These are phyloP conservation scores for Schizosaccharomyces cryophilus DNA, from an alignment of 805 yeast species.

Conservation along the genomic window DNA sequence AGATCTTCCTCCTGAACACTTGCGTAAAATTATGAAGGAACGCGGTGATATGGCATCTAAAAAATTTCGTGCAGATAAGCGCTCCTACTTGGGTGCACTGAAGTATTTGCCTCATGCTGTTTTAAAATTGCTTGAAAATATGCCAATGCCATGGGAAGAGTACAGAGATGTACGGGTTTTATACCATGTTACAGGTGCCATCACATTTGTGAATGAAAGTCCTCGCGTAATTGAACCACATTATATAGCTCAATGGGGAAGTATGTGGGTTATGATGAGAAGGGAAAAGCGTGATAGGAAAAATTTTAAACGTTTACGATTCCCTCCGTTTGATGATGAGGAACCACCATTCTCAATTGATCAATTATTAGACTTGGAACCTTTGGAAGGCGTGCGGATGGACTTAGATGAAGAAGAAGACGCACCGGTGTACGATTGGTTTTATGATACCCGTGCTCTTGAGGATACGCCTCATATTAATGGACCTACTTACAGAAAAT, in stretches of 20 bases:
- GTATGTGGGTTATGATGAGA: conserved; percentile 81
- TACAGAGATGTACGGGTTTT: conserved; percentile 63
- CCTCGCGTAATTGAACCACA: conserved; percentile 85
- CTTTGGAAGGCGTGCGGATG: conserved; percentile 43
- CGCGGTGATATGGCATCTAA: conserved; percentile 69
- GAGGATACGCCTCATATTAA: conserved; percentile 31
- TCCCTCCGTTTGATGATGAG: conserved; percentile 94
- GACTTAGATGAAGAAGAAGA: conserved; percentile 45
- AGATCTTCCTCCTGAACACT: conserved; percentile 84
- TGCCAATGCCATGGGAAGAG: conserved; percentile 98
- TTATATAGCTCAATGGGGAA: conserved; percentile 85
- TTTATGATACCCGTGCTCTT: conserved; percentile 56
- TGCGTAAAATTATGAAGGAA: conserved; percentile 56
- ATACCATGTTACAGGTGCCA: conserved; percentile 80
- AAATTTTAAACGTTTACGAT: conserved; percentile 73
- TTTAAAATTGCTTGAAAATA: conserved; percentile 65
- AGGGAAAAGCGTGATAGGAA: conserved; percentile 75
- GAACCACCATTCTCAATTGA: conserved; percentile 74
- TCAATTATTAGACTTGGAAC: conserved; percentile 46
- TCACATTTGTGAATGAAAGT: conserved; percentile 76
- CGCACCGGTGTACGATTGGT: conserved; percentile 40
- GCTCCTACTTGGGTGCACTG: conserved; percentile 70
- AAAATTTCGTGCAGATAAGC: conserved; percentile 58
- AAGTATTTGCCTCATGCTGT: conserved; percentile 93
- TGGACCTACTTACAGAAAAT: conserved; percentile 53